Evolutionary conservation across 2,329 filamentous ascomycete genomes (phyloP), one percentile per base, ranked within the genome.

Genomic region (Rhynchosporium secalis): DNA sequence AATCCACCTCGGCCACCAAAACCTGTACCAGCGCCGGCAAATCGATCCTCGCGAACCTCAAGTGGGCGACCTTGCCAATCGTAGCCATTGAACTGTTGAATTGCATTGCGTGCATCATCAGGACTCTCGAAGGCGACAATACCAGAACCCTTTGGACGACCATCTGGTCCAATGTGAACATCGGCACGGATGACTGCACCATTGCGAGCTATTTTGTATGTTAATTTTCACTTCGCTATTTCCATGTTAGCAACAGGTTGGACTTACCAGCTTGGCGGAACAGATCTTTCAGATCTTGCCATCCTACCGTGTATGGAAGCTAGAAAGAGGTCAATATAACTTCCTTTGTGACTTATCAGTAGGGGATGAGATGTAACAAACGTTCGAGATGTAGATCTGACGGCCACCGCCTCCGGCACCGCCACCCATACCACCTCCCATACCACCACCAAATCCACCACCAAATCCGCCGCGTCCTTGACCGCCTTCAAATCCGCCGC

Each of bases 201-300:
- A 74, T 87, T 83, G 63, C 85, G 84, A 69, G 81, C 81, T 83
- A 72, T 33, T 66, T 65, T 31, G 62, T 31, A 63, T 58, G 66
- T 69, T 56, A 71, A 72, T 68, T 65, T 20, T 63, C 56, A 64
- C 56, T 45, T 55, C 59, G 62, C 63, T 68, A 62, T 63, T 40
- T 65, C 13, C 55, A 62, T 57, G 68, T 71, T 68, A 72, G 72
- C 65, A 61, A 63, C 62, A 64, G 69, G 63, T 60, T 64, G 65
- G 56, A 83, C 92, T 84, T 83, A 96, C 93, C 91, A 79, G 95
- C 93, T 84, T 97, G 93, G 74, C 95, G 91, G 84, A 99, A 99
- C 70, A 99, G 84, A 78, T 99, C 95, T 81, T 99, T 99, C 71
- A 99, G 81, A 78, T 99, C 95, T 80, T 99, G 95, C 95, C 95